Base-by-base conservation (phyloP, 345 rosid species). In the Acer campestre region DNA sequence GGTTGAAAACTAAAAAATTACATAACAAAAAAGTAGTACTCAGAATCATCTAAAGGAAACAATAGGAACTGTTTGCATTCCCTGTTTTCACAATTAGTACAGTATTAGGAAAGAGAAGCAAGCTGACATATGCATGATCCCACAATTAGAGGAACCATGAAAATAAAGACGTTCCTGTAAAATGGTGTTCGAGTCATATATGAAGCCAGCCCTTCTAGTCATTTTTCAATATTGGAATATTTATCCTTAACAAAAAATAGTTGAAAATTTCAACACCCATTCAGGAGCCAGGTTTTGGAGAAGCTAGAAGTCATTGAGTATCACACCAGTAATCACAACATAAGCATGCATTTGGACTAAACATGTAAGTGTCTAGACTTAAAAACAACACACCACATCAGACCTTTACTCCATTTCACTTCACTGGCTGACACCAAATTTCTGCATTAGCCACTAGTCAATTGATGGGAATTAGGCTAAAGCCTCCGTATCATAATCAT, bases 61-160 rank as follows among this genome's bases (percentile, higher is more conserved):
- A 49, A 49, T 51, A 48, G 38, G 44, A 58, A 48, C 46, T n/a
- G n/a, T 46, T 46, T 38, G 40, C 48, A 51, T 44, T 71, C 66
- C 71, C 51, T 46, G 56, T 68, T 48, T 58, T 79, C 63, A 66
- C 20, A 68, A 48, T 4, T 42, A 46, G 38, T 14, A 49, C 29
- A 74, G 35, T 71, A 23, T 31, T 22, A 66, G 48, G 61, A 63
- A 25, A 29, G 40, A 76, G 78, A 76, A 63, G 17, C 22, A 70
- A 61, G 63, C 56, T 56, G 4, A 29, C 75, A 49, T 62, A 59
- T 58, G 35, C 14, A 20, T 40, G 44, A 38, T 40, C 22, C 27
- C 10, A 63, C n/a, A 13, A 20, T 1, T 14, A 48, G 18, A 65
- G 9, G 42, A 51, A 16, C 8, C n/a, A 61, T 16, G 62, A 70